Percentiles rank a stretch among this genome's conserved stretches.
These are phyloP conservation scores for Lactarius psammicola DNA, from an alignment of 768 basidiomycete species.

Conservation along the genomic window DNA sequence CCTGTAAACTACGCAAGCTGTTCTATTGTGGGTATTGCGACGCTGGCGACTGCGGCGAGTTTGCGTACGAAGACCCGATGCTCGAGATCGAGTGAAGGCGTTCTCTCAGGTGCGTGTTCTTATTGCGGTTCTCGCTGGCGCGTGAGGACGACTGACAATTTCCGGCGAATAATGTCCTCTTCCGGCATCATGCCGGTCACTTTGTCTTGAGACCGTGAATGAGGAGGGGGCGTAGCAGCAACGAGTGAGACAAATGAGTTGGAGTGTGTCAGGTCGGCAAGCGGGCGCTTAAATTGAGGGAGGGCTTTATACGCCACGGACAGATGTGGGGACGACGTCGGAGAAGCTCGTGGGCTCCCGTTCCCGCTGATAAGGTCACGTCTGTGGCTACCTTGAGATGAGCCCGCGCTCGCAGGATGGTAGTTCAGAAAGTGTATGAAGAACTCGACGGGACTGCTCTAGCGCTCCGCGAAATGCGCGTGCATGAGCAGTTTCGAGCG, in stretches of 20 bases:
- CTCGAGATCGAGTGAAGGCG: conserved; percentile 58
- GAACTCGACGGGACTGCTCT: conserved; percentile 55
- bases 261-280: conserved; percentile 24
- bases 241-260: conserved; percentile 27
- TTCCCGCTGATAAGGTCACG: not conserved
- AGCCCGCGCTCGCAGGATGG: conserved; percentile 23
- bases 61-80: conserved; percentile 36
- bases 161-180: conserved; percentile 32
- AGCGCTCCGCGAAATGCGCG: conserved; percentile 73
- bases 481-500: conserved; percentile 77
- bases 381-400: conserved; percentile 25
- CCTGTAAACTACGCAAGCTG: conserved; percentile 59
- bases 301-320: conserved; percentile 33
- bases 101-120: conserved; percentile 41
- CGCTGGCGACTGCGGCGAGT: conserved; percentile 38
- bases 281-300: conserved; percentile 30
- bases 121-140: conserved; percentile 30
- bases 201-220: not conserved
- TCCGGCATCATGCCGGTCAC: conserved; percentile 8
- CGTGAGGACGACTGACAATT: conserved; percentile 40
- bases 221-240: not conserved
- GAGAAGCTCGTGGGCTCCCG: conserved; percentile 7
- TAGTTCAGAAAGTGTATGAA: conserved; percentile 49
- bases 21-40: conserved; percentile 41
- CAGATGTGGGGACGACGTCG: conserved; percentile 23